These are phyloP conservation scores for Neodidymelliopsis sp. DNA, from an alignment of 2,329 filamentous ascomycete species.

Conservation along the genomic window DNA sequence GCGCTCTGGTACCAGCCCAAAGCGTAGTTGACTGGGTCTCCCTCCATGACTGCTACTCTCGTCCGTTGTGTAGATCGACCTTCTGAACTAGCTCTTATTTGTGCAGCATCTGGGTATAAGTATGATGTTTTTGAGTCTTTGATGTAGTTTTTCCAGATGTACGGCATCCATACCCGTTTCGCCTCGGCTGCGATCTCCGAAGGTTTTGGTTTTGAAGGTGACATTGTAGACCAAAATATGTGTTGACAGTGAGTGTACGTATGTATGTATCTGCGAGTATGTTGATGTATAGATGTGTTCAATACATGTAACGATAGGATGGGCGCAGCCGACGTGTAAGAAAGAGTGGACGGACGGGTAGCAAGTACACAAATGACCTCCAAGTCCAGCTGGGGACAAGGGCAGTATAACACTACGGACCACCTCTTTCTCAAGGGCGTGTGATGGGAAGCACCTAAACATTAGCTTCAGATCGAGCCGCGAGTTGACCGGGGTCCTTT, in stretches of 20 bases:
- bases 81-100: slow-evolving; percentile 55
- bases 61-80: slow-evolving; percentile 53
- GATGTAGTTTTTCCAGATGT: slow-evolving; percentile 65
- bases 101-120: slow-evolving; percentile 57
- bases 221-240: slow-evolving; percentile 53
- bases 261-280: slow-evolving; percentile 6
- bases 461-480: slow-evolving; percentile 40
- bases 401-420: slow-evolving; percentile 37
- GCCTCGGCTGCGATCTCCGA: slow-evolving; percentile 76
- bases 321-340: not conserved
- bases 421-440: slow-evolving; percentile 32
- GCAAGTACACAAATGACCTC: slow-evolving; percentile 17
- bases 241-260: slow-evolving; percentile 7
- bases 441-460: slow-evolving; percentile 42
- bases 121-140: slow-evolving; percentile 65
- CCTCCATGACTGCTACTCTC: slow-evolving; percentile 55
- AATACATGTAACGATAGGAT: slow-evolving; percentile 16
- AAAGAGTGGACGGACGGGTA: slow-evolving; percentile 18
- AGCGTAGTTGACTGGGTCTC: slow-evolving; percentile 60
- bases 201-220: slow-evolving; percentile 66
- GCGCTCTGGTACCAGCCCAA: slow-evolving; percentile 63
- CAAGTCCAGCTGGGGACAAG: slow-evolving; percentile 28
- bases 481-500: slow-evolving; percentile 35
- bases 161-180: slow-evolving; percentile 73
- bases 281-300: slow-evolving; percentile 2